These are phyloP conservation scores for Fragaria iinumae DNA, from an alignment of 306 rosid species.

Conservation along the genomic window DNA sequence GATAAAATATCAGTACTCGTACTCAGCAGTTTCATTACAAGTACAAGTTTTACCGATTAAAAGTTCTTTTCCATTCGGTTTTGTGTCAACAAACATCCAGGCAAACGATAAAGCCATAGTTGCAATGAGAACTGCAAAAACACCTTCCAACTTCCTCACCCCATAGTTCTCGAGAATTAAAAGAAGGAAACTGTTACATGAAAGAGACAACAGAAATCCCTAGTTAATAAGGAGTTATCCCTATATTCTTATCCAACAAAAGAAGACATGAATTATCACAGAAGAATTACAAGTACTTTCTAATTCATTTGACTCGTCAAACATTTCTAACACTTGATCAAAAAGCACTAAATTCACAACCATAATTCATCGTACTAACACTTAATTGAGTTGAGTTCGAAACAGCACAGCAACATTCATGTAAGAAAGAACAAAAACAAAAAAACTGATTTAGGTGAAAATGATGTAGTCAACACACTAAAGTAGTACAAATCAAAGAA, in stretches of 20 bases:
- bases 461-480: conserved; percentile 7
- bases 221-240: conserved; percentile 26
- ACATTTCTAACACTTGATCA: neutral
- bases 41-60: conserved; percentile 47
- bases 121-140: conserved; percentile 73
- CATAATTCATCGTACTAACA: neutral
- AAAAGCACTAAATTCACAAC: too few species aligned
- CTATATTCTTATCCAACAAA: neutral
- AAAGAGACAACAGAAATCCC: conserved; percentile 28
- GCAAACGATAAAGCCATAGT: conserved; percentile 82
- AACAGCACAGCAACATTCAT: neutral
- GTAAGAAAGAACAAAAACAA: neutral
- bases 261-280: neutral
- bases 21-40: neutral
- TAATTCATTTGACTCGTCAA: neutral
- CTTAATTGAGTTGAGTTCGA: neutral
- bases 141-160: conserved; percentile 92
- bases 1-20: neutral
- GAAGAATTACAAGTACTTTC: neutral
- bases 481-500: neutral
- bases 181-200: conserved; percentile 60
- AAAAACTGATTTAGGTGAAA: neutral
- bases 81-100: conserved; percentile 85
- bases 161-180: conserved; percentile 88
- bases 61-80: conserved; percentile 70